These are phyloP conservation scores for Saksenaea vasiformis DNA, from an alignment of 371 early-diverging fungal genomes.

Conservation along the genomic window DNA sequence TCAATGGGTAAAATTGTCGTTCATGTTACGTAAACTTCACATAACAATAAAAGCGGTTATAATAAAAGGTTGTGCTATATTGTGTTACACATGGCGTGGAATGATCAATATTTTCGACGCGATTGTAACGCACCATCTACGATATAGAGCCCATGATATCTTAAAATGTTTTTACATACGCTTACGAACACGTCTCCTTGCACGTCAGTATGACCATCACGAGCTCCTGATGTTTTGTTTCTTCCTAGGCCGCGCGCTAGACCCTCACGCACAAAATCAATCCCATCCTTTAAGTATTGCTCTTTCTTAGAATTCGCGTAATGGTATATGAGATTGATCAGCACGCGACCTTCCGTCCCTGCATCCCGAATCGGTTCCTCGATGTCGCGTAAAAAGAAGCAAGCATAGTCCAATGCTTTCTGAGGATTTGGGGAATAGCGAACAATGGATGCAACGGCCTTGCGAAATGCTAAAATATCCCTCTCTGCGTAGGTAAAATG, in stretches of 20 bases:
- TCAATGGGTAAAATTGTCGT: conserved; percentile 67
- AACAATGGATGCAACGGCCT: conserved; percentile 8
- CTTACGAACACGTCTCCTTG: neutral
- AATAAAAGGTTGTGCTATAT: too few relatives aligned
- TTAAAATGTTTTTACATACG: neutral
- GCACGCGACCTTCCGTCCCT: neutral
- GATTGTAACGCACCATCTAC: neutral
- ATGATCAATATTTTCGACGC: neutral
- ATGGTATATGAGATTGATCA: conserved; percentile 23
- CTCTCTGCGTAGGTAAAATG: neutral
- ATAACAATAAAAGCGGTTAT: too few relatives aligned
- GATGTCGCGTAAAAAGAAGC: conserved; percentile 1
- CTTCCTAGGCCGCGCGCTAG: conserved; percentile 7
- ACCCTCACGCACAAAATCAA: conserved; percentile 12
- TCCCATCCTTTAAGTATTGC: neutral
- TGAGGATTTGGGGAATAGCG: conserved; percentile 19
- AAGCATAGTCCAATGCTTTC: conserved; percentile 8
- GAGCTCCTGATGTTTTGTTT: neutral
- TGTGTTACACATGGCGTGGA: too few relatives aligned
- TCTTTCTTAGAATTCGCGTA: neutral
- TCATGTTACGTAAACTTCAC: conserved; percentile 16
- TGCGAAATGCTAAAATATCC: conserved; percentile 5
- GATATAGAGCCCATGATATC: conserved; percentile 1
- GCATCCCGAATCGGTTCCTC: conserved; percentile 9
- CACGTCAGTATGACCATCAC: neutral